Evolutionary conservation across 1,139 yeast species (phyloP).

Genomic region (Kodamaea fungicola): DNA sequence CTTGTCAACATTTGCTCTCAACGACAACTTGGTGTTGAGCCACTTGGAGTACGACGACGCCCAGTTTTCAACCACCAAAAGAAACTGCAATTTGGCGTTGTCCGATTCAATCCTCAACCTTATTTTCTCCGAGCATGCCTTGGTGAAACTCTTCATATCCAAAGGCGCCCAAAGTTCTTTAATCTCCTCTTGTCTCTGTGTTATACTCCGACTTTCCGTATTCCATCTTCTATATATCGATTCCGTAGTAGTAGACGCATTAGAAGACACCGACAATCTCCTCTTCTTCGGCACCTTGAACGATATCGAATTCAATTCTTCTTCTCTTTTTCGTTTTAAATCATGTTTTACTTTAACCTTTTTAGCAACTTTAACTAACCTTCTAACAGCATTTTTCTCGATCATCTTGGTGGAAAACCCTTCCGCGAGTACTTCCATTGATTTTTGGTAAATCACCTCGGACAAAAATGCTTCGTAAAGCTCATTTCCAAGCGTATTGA

Average conservation of each 20-base stretch:
- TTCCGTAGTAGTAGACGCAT: conserved; percentile 10
- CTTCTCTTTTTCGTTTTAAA: conserved; percentile 28
- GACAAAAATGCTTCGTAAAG: conserved; percentile 58
- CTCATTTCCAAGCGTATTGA: conserved; percentile 42
- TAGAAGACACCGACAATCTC: conserved; percentile 14
- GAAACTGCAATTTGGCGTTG: conserved; percentile 24
- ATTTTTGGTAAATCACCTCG: conserved; percentile 46
- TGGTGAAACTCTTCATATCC: conserved; percentile 24
- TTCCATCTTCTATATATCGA: conserved; percentile 13
- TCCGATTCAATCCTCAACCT: conserved; percentile 19
- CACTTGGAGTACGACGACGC: conserved; percentile 39
- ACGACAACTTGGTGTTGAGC: conserved; percentile 39
- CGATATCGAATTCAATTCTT: conserved; percentile 41
- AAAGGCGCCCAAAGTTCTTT: conserved; percentile 42
- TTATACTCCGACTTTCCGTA: conserved; percentile 10
- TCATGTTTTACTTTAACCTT: conserved; percentile 19
- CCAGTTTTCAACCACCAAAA: conserved; percentile 48
- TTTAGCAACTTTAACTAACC: conserved; percentile 24
- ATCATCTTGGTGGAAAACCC: conserved; percentile 20
- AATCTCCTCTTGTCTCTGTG: conserved; percentile 30
- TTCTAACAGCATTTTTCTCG: conserved; percentile 22
- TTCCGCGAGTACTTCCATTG: conserved; percentile 43
- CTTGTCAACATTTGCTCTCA: conserved; percentile 26
- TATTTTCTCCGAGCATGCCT: conserved; percentile 20
- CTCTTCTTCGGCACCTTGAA: conserved; percentile 27